phyloP scores from a whole-genome alignment of 225 moss, liverwort and hornwort genomes.

The Ulota crispa region DNA sequence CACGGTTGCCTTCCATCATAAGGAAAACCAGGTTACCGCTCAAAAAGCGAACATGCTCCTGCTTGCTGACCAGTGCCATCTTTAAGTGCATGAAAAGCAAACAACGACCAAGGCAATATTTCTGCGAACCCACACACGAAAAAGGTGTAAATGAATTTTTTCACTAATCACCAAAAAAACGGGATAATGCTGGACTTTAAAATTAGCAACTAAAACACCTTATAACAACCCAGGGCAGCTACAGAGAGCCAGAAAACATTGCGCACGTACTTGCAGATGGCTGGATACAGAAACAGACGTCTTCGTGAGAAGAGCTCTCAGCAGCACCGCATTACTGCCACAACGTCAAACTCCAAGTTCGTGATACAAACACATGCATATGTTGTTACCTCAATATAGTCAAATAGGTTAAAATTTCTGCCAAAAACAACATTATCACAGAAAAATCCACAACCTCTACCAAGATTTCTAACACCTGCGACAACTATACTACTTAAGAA shows the following conservation, averaged over 20 bases:
- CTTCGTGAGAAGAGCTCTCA: conserved; percentile 82
- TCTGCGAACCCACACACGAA: conserved; percentile 51
- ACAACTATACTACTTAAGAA: conserved; percentile 4
- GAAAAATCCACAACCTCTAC: background rate
- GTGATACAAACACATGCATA: background rate
- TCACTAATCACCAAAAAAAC: background rate
- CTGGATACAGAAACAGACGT: conserved; percentile 65
- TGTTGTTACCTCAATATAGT: background rate
- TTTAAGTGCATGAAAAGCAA: conserved; percentile 83
- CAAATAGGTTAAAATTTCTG: background rate
- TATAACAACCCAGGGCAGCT: conserved; percentile 1
- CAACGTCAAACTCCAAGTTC: conserved; percentile 34
- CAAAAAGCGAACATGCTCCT: conserved; percentile 72
- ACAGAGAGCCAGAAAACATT: background rate
- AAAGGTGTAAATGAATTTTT: background rate
- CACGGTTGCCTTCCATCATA: conserved; percentile 79
- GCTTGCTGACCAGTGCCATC: conserved; percentile 79
- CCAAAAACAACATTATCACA: background rate
- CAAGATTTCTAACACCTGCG: background rate
- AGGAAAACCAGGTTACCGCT: conserved; percentile 88
- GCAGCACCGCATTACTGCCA: conserved; percentile 78
- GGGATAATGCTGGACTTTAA: background rate
- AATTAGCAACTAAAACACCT: background rate
- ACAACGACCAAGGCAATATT: conserved; percentile 87
- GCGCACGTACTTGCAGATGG: conserved; percentile 76